phyloP scores from a whole-genome alignment of 2,329 filamentous ascomycete species.

The Boeremia exigua region DNA sequence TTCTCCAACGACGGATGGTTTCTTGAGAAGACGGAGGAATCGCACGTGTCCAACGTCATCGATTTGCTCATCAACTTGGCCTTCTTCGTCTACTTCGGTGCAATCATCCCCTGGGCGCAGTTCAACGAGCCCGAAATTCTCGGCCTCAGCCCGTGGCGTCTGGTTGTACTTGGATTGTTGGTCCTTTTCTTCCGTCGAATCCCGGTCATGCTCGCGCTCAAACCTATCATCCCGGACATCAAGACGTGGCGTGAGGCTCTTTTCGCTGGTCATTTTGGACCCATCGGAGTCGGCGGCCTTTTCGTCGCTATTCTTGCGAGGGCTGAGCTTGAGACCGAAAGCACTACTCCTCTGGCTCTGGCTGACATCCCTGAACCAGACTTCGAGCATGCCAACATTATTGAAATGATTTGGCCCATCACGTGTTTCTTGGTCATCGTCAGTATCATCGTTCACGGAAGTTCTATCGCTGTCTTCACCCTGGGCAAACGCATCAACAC shows the following conservation, averaged over 20 bases:
- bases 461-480: slow-evolving; percentile 97
- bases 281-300: slow-evolving; percentile 95
- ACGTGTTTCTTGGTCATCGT: slow-evolving; percentile 91
- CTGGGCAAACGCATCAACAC: slow-evolving; percentile 98
- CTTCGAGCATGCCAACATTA: slow-evolving; percentile 70
- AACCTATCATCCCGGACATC: slow-evolving; percentile 92
- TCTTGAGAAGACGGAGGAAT: slow-evolving; percentile 95
- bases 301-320: slow-evolving; percentile 92
- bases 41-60: slow-evolving; percentile 98
- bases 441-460: slow-evolving; percentile 94
- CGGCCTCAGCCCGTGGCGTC: slow-evolving; percentile 82
- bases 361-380: slow-evolving; percentile 63
- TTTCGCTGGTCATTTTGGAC: slow-evolving; percentile 96
- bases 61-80: slow-evolving; percentile 95
- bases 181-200: slow-evolving; percentile 96
- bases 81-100: slow-evolving; percentile 97
- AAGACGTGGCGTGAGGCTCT: slow-evolving; percentile 98
- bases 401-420: slow-evolving; percentile 93
- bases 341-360: slow-evolving; percentile 76
- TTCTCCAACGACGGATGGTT: slow-evolving; percentile 99
- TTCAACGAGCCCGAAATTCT: slow-evolving; percentile 75
- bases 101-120: slow-evolving; percentile 94
- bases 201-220: slow-evolving; percentile 89
- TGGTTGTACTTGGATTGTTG: slow-evolving; percentile 91
- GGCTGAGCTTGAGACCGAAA: slow-evolving; percentile 82